Evolutionary conservation across 2,329 filamentous ascomycete genomes (phyloP).

Genomic region (Curvularia sp.): DNA sequence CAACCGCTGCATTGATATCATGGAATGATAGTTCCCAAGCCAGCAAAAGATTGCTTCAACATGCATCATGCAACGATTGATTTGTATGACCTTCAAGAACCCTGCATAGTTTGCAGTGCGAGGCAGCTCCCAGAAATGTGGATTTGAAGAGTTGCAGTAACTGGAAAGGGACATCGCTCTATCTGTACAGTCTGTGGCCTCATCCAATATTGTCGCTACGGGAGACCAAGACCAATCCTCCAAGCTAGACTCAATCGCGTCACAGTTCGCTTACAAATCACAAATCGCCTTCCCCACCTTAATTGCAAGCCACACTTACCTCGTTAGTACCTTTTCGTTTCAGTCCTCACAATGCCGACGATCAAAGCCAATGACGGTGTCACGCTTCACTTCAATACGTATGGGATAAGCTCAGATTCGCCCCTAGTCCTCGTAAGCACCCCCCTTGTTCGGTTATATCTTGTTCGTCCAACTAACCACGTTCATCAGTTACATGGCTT

Average conservation of each 20-base stretch:
- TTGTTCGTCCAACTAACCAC: neutral
- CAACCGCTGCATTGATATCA: too few species aligned
- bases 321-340: neutral
- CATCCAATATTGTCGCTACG: too few species aligned
- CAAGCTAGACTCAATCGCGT: neutral
- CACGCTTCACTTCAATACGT: slow-evolving; percentile 19
- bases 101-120: too few species aligned
- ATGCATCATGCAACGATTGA: too few species aligned
- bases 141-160: too few species aligned
- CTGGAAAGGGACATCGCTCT: too few species aligned
- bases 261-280: neutral
- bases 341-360: slow-evolving; percentile 17
- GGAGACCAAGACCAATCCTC: neutral
- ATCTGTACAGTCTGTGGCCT: too few species aligned
- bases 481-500: slow-evolving; percentile 35
- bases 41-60: too few species aligned
- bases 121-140: too few species aligned
- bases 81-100: too few species aligned
- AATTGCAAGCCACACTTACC: too few species aligned
- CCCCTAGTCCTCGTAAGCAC: slow-evolving; percentile 25
- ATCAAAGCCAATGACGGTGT: slow-evolving; percentile 29
- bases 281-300: neutral
- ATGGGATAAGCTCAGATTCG: slow-evolving; percentile 13
- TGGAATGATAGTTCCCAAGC: too few species aligned
- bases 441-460: neutral